Base-by-base conservation (phyloP, 345 rosid genomes). In the Excoecaria cochinchinensis region DNA sequence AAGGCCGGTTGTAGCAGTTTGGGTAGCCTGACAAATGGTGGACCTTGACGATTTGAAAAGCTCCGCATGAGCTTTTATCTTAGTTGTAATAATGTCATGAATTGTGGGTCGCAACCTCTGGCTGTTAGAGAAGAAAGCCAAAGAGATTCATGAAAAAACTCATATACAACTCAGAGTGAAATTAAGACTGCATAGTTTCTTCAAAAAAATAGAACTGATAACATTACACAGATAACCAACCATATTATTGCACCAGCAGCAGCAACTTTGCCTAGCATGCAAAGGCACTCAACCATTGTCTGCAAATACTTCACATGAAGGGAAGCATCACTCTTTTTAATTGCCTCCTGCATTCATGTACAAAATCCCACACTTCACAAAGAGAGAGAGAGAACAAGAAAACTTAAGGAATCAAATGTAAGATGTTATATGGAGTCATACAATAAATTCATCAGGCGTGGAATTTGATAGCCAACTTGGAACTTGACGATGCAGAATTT, bases 171-270 rank as follows among this genome's bases (percentile, higher is more conserved):
- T 55, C 67, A 66, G 42, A 50, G 15, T 40, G 69, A 52, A 63
- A 51, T 14, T 22, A 9, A 77, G 22, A 59, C 24, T 4, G 38
- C 42, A 77, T 38, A 42, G 1, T 24, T 31, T 25, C 22, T 44
- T 50, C 36, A 31, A 71, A 70, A 25, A 67, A 5, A 16, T 22
- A 70, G 31, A 57, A 46, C 3, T 60, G 59, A 73, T 36, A 50
- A 55, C 57, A 70, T 44, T 22, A 76, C 68, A 48, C 60, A 77
- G 81, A 75, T 70, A 88, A 87, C 91, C 56, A 84, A 95, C 99
- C 99, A 85, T 91, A 95, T 87, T 38, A 95, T 84, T 77, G 97
- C 97, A 82, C 98, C 98, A 79, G 99, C 97, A 81, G 97, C 97
- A 61, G 99, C 91, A 82, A 93, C 91, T 87, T 95, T 95, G 50